Evolutionary conservation across 768 basidiomycete genomes (phyloP).

Genomic region (Phaeotremella fagi): DNA sequence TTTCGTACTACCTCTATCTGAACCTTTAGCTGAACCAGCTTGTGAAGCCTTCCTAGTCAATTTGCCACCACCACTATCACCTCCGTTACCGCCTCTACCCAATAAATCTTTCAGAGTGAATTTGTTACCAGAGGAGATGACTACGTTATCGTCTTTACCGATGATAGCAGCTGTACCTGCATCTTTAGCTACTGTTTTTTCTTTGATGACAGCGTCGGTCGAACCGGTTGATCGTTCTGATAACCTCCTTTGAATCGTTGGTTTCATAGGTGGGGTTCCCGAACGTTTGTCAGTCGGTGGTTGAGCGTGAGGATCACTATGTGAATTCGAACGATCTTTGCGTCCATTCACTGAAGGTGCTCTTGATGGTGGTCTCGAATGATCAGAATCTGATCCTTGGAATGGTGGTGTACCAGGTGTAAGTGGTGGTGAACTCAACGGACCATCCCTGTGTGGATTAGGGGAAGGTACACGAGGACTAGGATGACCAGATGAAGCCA

Average conservation of each 20-base stretch:
- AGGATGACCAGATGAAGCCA: slow-evolving; percentile 5
- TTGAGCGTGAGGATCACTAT: slow-evolving; percentile 39
- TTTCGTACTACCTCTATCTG: slow-evolving; percentile 53
- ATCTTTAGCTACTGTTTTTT: no score
- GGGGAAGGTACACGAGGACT: slow-evolving; percentile 22
- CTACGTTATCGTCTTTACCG: slow-evolving; percentile 35
- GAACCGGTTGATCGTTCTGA: slow-evolving; percentile 20
- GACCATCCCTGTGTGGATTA: slow-evolving; percentile 17
- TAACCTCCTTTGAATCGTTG: slow-evolving; percentile 14
- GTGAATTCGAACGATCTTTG: slow-evolving; percentile 12
- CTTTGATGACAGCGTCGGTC: slow-evolving; percentile 11
- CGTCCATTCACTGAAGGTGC: slow-evolving; percentile 22
- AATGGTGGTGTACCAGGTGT: slow-evolving; percentile 41
- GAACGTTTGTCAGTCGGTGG: slow-evolving; percentile 26
- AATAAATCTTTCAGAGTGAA: slow-evolving; percentile 84
- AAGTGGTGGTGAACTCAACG: slow-evolving; percentile 40
- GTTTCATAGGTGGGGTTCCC: slow-evolving; percentile 8
- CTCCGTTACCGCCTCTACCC: slow-evolving; percentile 49
- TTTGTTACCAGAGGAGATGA: slow-evolving; percentile 56
- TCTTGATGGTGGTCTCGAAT: slow-evolving; percentile 33
- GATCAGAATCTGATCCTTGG: slow-evolving; percentile 26
- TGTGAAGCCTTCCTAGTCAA: slow-evolving; percentile 66
- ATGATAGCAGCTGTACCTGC: slow-evolving; percentile 24
- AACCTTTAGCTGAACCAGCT: slow-evolving; percentile 44
- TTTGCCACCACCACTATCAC: slow-evolving; percentile 61